Evolutionary conservation across 352 stramenopile species (phyloP), one percentile per base, ranked within the genome.

Genomic region (Peronospora farinosa): DNA sequence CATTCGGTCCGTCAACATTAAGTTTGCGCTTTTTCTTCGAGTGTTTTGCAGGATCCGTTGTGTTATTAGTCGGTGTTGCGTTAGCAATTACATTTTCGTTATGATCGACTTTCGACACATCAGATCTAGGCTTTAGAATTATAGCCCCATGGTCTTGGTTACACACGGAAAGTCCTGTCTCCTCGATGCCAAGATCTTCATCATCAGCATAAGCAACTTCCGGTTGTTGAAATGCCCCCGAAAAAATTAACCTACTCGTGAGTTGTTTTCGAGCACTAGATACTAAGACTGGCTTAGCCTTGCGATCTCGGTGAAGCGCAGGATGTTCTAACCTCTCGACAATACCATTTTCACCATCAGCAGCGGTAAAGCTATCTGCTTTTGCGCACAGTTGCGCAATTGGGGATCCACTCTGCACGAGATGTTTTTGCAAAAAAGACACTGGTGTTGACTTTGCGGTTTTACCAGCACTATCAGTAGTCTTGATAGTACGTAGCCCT

Each of bases 21-120:
- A 57, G 16, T 47, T 60, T 68, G 15, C 33, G 63, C 43, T 72
- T 63, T 17, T 40, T 57, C 28, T 61, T 62, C 11, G 16, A 41
- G 33, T 19, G 37, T 48, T 27, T 40, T 16, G 23, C 47, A 0
- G 32, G 7, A 7, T 36, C 37, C n/a, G 36, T 54, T 38, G 19
- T 7, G 3, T 40, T 40, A 6, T 1, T 40, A 12, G 13, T 12
- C 12, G 27, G 7, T 5, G 8, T 32, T 28, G 17, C 25, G 32
- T 7, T 21, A 31, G 5, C 15, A 31, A 15, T 23, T 10, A 13
- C 1, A 11, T 33, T 15, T 21, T n/a, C 36, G 39, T 57, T 51
- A 12, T 36, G 19, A 41, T 51, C 37, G 25, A 12, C 38, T 45
- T 51, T 40, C 7, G 27, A 16, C 13, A 28, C 32, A 32, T n/a